A percentile compares a stretch with the other conserved stretches of the same genome.
Evolutionary conservation across 2,329 filamentous ascomycete species (phyloP).

Genomic region (Fusarium falciforme): DNA sequence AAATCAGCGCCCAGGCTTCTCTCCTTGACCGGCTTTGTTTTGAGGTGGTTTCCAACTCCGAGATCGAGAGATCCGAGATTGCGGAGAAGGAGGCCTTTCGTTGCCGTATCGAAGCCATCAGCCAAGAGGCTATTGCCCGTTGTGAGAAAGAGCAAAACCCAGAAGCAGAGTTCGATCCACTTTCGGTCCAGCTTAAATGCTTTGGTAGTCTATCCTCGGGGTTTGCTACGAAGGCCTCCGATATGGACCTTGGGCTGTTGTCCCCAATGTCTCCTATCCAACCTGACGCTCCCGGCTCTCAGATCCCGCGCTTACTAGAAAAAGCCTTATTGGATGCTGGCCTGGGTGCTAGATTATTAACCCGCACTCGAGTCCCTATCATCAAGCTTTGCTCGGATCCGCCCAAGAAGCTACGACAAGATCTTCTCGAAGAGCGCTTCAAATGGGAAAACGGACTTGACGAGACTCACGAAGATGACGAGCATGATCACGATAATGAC

Average conservation of each 20-base stretch:
- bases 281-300: conserved; percentile 65
- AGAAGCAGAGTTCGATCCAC: conserved; percentile 59
- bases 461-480: conserved; percentile 50
- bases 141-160: conserved; percentile 60
- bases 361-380: conserved; percentile 84
- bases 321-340: conserved; percentile 78
- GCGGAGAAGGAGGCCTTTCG: conserved; percentile 79
- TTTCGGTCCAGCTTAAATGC: conserved; percentile 75
- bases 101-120: conserved; percentile 70
- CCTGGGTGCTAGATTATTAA: conserved; percentile 80
- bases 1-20: conserved; percentile 60
- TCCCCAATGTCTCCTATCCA: conserved; percentile 69
- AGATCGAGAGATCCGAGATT: conserved; percentile 73
- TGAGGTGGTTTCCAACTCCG: conserved; percentile 62
- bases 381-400: conserved; percentile 86
- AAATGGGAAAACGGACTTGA: conserved; percentile 76
- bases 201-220: conserved; percentile 88
- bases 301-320: conserved; percentile 80
- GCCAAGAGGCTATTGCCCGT: conserved; percentile 66
- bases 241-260: conserved; percentile 88
- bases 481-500: conserved; percentile 49
- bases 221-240: conserved; percentile 87
- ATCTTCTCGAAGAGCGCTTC: conserved; percentile 71
- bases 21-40: conserved; percentile 62
- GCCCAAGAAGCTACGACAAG: conserved; percentile 66